A percentile compares a stretch with the other conserved stretches of the same genome.
phyloP scores from a whole-genome alignment of 345 rosid genomes.

The Gossypium turneri region DNA sequence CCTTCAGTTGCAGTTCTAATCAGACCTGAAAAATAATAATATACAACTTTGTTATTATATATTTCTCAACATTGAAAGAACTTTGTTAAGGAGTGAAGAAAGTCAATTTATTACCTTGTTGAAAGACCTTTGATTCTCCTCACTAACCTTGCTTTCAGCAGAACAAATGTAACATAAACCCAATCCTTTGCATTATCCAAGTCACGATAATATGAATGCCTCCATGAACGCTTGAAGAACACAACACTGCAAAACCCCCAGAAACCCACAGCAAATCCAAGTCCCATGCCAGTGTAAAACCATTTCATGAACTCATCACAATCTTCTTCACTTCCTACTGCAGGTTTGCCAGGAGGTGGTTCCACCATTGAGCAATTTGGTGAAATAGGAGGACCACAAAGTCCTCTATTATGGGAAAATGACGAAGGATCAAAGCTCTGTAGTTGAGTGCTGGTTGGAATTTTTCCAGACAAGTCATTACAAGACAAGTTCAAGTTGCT shows the following conservation, averaged over 20 bases:
- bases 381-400: neutral
- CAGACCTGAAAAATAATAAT: too few relatives aligned
- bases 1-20: too few relatives aligned
- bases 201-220: neutral
- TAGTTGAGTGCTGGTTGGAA: slow-evolving; percentile 12
- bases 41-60: too few relatives aligned
- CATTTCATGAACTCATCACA: neutral
- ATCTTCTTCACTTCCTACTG: neutral
- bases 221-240: neutral
- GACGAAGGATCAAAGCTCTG: slow-evolving; percentile 4
- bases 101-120: neutral
- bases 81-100: neutral
- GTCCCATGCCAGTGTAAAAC: neutral
- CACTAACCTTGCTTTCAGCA: neutral
- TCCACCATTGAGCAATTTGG: neutral
- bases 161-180: too few relatives aligned
- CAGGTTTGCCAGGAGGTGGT: neutral
- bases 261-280: neutral
- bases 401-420: neutral
- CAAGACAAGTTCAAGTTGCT: slow-evolving; percentile 2
- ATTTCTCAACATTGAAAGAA: neutral
- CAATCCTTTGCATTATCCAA: neutral
- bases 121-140: neutral
- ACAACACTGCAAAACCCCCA: neutral
- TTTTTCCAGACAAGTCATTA: slow-evolving; percentile 11